Percentiles rank a stretch among this genome's conserved stretches.
phyloP scores from a whole-genome alignment of 805 yeast species.

The Wickerhamomyces queroliae region DNA sequence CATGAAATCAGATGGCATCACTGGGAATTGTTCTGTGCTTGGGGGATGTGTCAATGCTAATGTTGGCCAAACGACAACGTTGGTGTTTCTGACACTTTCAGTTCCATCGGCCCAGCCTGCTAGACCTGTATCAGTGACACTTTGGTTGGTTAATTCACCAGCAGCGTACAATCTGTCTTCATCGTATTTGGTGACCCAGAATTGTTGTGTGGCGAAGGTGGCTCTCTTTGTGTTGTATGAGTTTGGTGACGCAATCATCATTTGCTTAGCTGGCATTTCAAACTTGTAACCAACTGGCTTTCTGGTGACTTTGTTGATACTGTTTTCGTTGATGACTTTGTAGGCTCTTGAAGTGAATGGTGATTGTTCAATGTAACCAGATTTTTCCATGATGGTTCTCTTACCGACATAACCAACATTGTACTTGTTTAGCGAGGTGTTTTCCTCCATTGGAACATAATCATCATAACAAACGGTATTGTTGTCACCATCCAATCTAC shows the following conservation, averaged over 20 bases:
- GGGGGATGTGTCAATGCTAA: constrained; percentile 80
- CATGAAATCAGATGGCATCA: constrained; percentile 81
- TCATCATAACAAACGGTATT: constrained; percentile 73
- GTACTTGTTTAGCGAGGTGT: constrained; percentile 51
- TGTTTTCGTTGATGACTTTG: constrained; percentile 70
- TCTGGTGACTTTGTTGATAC: constrained; percentile 61
- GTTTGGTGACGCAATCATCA: constrained; percentile 60
- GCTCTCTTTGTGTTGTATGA: constrained; percentile 71
- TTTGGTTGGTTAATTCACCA: constrained; percentile 84
- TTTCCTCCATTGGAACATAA: constrained; percentile 51
- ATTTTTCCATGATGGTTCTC: constrained; percentile 60
- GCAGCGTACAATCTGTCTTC: constrained; percentile 74
- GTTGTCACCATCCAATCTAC: constrained; percentile 76
- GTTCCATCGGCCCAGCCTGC: constrained; percentile 64
- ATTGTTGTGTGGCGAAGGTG: constrained; percentile 65
- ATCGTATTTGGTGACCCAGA: constrained; percentile 76
- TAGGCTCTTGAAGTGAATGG: constrained; percentile 71
- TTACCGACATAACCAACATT: constrained; percentile 65
- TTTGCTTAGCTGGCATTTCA: constrained; percentile 68
- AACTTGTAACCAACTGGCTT: constrained; percentile 76
- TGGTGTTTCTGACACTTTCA: constrained; percentile 68
- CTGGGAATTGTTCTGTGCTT: constrained; percentile 83
- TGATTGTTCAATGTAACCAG: constrained; percentile 68
- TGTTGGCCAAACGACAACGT: constrained; percentile 77
- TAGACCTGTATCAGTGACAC: constrained; percentile 63